Evolutionary conservation across 371 early-diverging fungal genomes (phyloP).

Genomic region (Lichtheimia ornata): DNA sequence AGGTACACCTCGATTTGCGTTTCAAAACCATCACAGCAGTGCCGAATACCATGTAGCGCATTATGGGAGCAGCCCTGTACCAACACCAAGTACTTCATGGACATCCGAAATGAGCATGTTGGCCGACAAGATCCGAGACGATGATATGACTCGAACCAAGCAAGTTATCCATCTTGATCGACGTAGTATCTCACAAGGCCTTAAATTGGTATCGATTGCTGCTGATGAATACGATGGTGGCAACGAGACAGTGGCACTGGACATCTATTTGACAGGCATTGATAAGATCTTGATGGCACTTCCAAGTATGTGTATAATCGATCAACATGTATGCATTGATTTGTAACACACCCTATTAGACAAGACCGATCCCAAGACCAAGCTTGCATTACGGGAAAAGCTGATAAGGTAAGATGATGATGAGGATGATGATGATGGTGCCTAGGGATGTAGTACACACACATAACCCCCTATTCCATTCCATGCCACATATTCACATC

Average conservation of each 20-base stretch:
- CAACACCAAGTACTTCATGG: slow-evolving; percentile 40
- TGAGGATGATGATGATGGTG: background rate
- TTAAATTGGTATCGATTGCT: slow-evolving; percentile 53
- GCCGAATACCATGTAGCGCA: slow-evolving; percentile 7
- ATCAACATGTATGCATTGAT: background rate
- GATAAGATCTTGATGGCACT: slow-evolving; percentile 56
- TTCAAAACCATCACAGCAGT: background rate
- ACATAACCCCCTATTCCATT: background rate
- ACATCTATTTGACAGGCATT: slow-evolving; percentile 54
- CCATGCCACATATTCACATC: background rate
- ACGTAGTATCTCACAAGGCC: slow-evolving; percentile 50
- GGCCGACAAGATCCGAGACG: slow-evolving; percentile 36
- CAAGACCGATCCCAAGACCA: slow-evolving; percentile 33
- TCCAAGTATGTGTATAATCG: slow-evolving; percentile 39
- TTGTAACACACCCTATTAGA: slow-evolving; percentile 15
- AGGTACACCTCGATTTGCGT: slow-evolving; percentile 3
- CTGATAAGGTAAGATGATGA: slow-evolving; percentile 20
- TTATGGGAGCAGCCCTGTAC: slow-evolving; percentile 17
- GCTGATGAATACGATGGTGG: slow-evolving; percentile 56
- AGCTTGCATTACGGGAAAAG: slow-evolving; percentile 31
- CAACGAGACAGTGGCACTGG: slow-evolving; percentile 49
- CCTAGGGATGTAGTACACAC: background rate
- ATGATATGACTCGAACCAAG: slow-evolving; percentile 19
- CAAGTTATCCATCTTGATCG: slow-evolving; percentile 23
- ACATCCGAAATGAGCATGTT: slow-evolving; percentile 40